Conservation (phyloP, 202 grass and related monocot species). For the Schoenoplectus tabernaemontani region DNA sequence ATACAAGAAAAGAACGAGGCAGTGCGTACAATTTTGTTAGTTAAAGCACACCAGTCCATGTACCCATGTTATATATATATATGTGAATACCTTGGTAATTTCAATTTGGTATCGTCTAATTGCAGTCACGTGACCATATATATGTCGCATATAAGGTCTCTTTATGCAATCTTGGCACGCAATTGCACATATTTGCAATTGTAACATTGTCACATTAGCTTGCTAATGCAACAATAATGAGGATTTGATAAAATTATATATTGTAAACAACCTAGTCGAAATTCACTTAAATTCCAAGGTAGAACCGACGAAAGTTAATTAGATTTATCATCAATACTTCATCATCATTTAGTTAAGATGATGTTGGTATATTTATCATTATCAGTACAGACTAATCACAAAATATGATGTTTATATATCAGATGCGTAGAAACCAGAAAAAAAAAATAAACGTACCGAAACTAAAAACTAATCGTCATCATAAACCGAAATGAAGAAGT, state of each 20-base stretch:
- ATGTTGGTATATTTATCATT: too few species aligned
- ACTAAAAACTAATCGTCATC: background rate
- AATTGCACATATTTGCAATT: background rate
- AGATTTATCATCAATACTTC: too few species aligned
- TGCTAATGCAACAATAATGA: background rate
- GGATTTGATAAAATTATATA: background rate
- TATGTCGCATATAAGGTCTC: background rate
- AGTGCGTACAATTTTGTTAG: background rate
- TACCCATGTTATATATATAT: background rate
- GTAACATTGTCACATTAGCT: background rate
- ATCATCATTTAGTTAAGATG: too few species aligned
- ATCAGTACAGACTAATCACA: too few species aligned
- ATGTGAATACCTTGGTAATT: background rate
- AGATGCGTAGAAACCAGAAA: background rate
- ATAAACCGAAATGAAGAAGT: background rate
- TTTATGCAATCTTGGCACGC: background rate
- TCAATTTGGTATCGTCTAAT: background rate
- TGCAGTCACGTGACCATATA: background rate
- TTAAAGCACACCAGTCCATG: background rate
- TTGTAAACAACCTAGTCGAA: too few species aligned
- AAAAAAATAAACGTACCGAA: background rate
- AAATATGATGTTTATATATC: background rate
- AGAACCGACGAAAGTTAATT: too few species aligned
- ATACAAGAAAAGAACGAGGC: background rate
- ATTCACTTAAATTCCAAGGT: too few species aligned